A percentile compares a stretch with the other conserved stretches of the same genome.
These are phyloP conservation scores for Colletotrichum truncatum DNA, from an alignment of 2,329 filamentous ascomycete species.

Conservation along the genomic window DNA sequence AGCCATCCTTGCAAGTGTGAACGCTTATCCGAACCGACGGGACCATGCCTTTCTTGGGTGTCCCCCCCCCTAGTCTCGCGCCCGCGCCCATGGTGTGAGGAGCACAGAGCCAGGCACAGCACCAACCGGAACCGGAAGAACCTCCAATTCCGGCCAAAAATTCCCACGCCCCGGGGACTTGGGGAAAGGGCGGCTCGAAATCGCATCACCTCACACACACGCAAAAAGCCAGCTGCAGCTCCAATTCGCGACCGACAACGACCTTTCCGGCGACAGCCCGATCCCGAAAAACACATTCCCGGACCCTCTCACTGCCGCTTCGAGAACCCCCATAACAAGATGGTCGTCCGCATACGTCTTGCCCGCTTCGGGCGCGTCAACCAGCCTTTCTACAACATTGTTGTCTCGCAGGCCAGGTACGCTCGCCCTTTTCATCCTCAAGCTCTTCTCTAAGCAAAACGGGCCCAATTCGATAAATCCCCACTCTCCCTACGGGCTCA, in stretches of 20 bases:
- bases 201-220: background rate
- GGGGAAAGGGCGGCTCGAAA: background rate
- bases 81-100: constrained; percentile 34
- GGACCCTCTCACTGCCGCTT: no score
- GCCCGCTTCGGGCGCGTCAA: constrained; percentile 92
- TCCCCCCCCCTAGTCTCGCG: background rate
- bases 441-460: background rate
- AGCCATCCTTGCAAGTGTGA: constrained; percentile 4
- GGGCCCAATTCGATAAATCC: no score
- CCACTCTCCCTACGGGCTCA: no score
- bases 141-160: constrained; percentile 16
- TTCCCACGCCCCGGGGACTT: constrained; percentile 3
- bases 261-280: no score
- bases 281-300: no score
- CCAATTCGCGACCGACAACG: background rate
- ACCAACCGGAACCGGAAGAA: constrained; percentile 46
- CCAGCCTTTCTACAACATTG: constrained; percentile 96
- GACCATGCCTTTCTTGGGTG: background rate
- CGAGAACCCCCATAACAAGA: no score
- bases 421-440: constrained; percentile 31
- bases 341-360: constrained; percentile 95
- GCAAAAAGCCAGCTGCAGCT: background rate
- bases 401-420: constrained; percentile 91
- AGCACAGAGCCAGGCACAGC: no score
- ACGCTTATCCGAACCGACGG: constrained; percentile 2